phyloP scores from a whole-genome alignment of 192 early-diverging fungal genomes.

The Helicostylum pulchrum region DNA sequence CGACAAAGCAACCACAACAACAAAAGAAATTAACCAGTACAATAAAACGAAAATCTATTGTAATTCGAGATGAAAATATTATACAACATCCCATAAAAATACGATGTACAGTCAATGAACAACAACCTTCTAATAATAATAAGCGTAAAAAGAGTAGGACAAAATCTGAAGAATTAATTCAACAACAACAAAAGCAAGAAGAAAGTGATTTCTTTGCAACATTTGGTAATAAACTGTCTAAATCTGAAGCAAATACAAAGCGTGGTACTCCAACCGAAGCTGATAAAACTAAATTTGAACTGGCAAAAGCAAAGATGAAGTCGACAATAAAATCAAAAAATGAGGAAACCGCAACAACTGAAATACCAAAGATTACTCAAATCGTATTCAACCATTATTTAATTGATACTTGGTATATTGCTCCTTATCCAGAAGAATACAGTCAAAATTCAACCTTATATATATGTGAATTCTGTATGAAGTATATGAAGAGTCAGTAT shows the following conservation, averaged over 20 bases:
- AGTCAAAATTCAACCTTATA: constrained; percentile 71
- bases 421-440: constrained; percentile 97
- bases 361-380: constrained; percentile 49
- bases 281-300: constrained; percentile 54
- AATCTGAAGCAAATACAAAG: constrained; percentile 50
- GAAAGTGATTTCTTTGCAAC: constrained; percentile 27
- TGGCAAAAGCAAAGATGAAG: constrained; percentile 38
- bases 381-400: constrained; percentile 79
- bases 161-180: neutral
- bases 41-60: neutral
- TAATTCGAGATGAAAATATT: neutral
- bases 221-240: constrained; percentile 51
- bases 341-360: neutral
- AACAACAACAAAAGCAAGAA: neutral
- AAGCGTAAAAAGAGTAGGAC: neutral
- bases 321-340: constrained; percentile 24
- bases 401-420: constrained; percentile 92
- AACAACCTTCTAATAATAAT: neutral
- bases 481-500: constrained; percentile 92
- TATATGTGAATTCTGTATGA: constrained; percentile 97
- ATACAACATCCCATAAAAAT: neutral
- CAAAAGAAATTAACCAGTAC: neutral
- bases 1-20: neutral
- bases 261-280: constrained; percentile 47
- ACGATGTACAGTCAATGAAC: neutral